These are phyloP conservation scores for Pyrenophora graminea DNA, from an alignment of 2,329 filamentous ascomycete genomes.

Conservation along the genomic window DNA sequence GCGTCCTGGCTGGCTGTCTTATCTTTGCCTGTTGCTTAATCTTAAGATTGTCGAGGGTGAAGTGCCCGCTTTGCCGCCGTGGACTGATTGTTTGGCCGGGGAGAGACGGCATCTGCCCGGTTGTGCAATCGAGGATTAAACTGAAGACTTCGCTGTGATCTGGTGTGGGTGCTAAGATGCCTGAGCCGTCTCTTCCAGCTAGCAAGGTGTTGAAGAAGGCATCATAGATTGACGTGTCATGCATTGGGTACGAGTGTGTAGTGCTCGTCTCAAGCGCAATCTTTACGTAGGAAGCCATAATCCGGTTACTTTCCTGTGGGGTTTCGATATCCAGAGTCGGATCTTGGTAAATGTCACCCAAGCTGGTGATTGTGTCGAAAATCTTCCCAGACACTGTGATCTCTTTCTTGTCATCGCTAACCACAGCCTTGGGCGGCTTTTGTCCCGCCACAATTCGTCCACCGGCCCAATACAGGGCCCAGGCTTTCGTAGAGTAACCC, in stretches of 20 bases:
- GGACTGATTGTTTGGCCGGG: conserved; percentile 27
- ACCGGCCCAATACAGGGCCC: conserved; percentile 24
- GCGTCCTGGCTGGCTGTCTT: conserved; percentile 19
- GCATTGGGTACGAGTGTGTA: conserved; percentile 8
- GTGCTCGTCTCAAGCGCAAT: conserved; percentile 4
- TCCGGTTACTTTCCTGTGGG: conserved; percentile 5
- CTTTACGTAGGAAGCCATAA: conserved; percentile 13
- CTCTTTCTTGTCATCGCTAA: conserved; percentile 10
- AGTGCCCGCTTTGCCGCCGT: conserved; percentile 26
- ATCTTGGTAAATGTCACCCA: conserved; percentile 14
- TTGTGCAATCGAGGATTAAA: conserved; percentile 24
- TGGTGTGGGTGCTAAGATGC: conserved; percentile 11
- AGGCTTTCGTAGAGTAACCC: conserved; percentile 27
- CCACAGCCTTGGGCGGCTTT: neutral
- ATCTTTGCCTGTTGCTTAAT: neutral
- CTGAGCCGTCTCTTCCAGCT: conserved; percentile 25
- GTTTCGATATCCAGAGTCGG: conserved; percentile 20
- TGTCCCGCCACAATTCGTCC: neutral
- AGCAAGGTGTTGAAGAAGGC: conserved; percentile 30
- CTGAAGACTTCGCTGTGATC: conserved; percentile 32
- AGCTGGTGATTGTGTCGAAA: conserved; percentile 17
- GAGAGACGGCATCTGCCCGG: conserved; percentile 18
- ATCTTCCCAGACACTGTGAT: conserved; percentile 22
- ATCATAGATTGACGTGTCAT: conserved; percentile 19
- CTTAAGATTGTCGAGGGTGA: conserved; percentile 25